Base-by-base conservation (phyloP, 2,329 filamentous ascomycete species). In the Calonectria naviculata region DNA sequence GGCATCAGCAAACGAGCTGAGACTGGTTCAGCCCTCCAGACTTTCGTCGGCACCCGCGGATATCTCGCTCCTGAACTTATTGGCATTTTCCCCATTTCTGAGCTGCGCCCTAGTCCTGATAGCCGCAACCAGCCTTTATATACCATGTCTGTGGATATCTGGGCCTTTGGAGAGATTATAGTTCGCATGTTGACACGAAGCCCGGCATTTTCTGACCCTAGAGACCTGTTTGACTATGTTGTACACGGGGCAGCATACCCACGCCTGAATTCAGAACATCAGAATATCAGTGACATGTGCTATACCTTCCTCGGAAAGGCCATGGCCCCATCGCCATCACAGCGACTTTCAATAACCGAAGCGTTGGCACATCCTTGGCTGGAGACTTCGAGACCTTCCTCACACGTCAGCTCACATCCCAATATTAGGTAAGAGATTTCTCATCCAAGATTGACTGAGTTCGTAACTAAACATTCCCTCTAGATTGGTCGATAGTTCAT, bases 1-100 rank as follows among this genome's bases (percentile, higher is more conserved):
- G 64, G 64, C 19, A 67, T 67, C 29, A 67, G 38, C 29, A 67
- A 67, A 10, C 49, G 64, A 4, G 44, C 36, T 2, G 28, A 67
- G 3, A 41, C 2, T 9, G 41, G 28, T 2, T 42, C 52, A n/a
- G 34, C 38, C 4, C 38, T 58, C 10, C 44, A 9, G 7, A 46
- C 47, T 7, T 3, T 41, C 3, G 38, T 49, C 8, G 64, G 64
- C 8, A 67, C 49, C 4, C 36, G 2, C 3, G 49, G 49, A 3
- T 67, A 54, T n/a, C 21, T 52, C 5, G 64, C 64, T 10, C 64
- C 64, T 3, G 64, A 67, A 24, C 3, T 52, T 1, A 46, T 67
- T 5, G 64, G 52, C 24, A 12, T 67, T 31, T 46, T 58, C 21
- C 26, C 38, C 15, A 24, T 64, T 1, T 64, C 61, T 5, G 61